Conservation (phyloP, 306 rosid genomes). For the Inga oerstediana region DNA sequence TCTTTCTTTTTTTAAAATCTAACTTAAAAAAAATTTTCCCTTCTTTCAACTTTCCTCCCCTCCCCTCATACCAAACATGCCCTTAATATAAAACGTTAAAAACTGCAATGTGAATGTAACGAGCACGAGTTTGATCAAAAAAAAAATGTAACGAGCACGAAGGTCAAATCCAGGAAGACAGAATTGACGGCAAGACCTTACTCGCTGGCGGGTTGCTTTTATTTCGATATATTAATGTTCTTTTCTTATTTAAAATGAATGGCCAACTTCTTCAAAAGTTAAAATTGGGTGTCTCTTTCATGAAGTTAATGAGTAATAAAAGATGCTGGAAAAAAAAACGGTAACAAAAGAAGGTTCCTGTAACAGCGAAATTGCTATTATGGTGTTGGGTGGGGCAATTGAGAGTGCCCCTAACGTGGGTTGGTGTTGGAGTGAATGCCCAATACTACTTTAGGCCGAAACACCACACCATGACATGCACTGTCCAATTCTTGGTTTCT, state of each 20-base stretch:
- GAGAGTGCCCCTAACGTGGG: not conserved
- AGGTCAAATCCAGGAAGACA: not conserved
- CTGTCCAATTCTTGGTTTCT: not conserved
- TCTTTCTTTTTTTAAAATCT: too few species aligned
- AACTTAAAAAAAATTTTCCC: too few species aligned
- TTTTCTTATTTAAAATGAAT: not conserved
- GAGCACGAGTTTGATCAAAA: too few species aligned
- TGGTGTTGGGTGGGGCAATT: not conserved
- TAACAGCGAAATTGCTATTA: not conserved
- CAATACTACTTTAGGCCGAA: not conserved
- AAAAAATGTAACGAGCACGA: not conserved
- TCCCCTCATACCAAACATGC: too few species aligned
- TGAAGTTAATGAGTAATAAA: not conserved
- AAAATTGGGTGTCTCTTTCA: not conserved
- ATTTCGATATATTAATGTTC: not conserved
- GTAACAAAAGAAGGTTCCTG: not conserved
- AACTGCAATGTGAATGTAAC: not conserved
- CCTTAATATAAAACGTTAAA: not conserved
- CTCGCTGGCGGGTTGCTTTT: not conserved
- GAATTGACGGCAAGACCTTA: not conserved
- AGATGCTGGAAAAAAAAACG: too few species aligned
- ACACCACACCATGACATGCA: not conserved
- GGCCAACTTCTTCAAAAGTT: not conserved
- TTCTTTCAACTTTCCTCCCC: too few species aligned
- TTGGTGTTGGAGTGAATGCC: not conserved